Conservation (phyloP, 768 basidiomycete genomes). For the Tulasnella sp. region DNA sequence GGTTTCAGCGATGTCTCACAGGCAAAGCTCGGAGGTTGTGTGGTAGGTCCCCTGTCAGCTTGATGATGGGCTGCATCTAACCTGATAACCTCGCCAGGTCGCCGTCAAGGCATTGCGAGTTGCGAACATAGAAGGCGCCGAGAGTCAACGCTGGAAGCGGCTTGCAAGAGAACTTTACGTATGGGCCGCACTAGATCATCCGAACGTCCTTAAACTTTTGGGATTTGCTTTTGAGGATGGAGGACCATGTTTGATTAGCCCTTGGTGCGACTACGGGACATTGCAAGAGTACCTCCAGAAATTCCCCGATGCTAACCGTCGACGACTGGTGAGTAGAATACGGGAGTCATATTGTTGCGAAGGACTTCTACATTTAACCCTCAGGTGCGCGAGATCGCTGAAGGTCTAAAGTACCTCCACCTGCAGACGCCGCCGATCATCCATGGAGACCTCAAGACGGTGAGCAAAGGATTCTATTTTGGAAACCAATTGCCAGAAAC, state of each 20-base stretch:
- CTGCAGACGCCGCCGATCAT: constrained; percentile 29
- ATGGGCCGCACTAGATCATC: constrained; percentile 4
- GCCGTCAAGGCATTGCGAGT: background rate
- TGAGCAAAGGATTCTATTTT: constrained; percentile 4
- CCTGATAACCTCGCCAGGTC: background rate
- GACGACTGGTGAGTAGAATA: constrained; percentile 46
- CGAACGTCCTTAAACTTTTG: background rate
- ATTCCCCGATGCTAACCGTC: constrained; percentile 51
- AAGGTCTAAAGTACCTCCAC: constrained; percentile 36
- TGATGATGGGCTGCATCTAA: background rate
- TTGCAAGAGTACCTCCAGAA: constrained; percentile 54
- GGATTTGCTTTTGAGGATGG: background rate
- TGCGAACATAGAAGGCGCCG: too few relatives aligned
- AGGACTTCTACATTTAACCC: background rate
- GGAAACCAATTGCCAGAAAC: background rate
- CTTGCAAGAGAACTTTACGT: background rate
- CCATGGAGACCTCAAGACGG: constrained; percentile 37
- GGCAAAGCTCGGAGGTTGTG: background rate
- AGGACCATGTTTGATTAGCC: constrained; percentile 55
- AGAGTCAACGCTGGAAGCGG: background rate
- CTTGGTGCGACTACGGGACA: constrained; percentile 60
- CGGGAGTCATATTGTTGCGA: background rate
- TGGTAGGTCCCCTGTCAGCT: background rate
- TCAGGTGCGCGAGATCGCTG: constrained; percentile 31
- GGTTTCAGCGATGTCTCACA: background rate